These are phyloP conservation scores for Ophiocordyceps camponoti-floridani DNA, from an alignment of 2,329 filamentous ascomycete genomes.

Conservation along the genomic window DNA sequence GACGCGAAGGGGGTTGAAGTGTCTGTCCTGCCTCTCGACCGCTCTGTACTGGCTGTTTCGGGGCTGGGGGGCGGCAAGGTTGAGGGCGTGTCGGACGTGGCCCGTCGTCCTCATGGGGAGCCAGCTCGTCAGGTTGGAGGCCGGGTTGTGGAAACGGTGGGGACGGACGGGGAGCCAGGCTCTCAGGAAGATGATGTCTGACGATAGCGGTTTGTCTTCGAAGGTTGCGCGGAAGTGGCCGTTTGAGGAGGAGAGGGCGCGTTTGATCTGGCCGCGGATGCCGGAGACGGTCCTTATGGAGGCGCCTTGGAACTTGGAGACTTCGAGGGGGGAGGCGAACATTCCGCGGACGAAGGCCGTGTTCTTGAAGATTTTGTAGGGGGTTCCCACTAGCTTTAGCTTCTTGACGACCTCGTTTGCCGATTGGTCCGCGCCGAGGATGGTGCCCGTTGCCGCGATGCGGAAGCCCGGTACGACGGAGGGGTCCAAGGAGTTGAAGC, in stretches of 20 bases:
- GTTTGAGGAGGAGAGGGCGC: constrained; percentile 80
- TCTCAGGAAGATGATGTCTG: constrained; percentile 86
- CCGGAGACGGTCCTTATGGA: constrained; percentile 92
- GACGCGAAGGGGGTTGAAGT: constrained; percentile 67
- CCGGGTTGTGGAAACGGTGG: constrained; percentile 91
- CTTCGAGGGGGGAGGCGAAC: constrained; percentile 85
- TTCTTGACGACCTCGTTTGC: constrained; percentile 94
- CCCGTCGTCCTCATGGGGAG: constrained; percentile 87
- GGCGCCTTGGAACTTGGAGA: constrained; percentile 95
- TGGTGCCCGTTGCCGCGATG: constrained; percentile 83
- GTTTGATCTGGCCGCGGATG: constrained; percentile 91
- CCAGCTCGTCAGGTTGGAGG: constrained; percentile 88
- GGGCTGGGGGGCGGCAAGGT: constrained; percentile 57
- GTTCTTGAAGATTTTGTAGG: constrained; percentile 98
- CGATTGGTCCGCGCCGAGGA: constrained; percentile 84
- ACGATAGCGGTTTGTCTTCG: constrained; percentile 95
- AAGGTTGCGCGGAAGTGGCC: constrained; percentile 95
- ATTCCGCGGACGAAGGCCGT: constrained; percentile 98
- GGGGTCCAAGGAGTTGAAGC: constrained; percentile 75
- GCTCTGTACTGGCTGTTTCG: constrained; percentile 74
- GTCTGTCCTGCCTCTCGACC: constrained; percentile 46
- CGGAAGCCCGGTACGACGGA: constrained; percentile 76
- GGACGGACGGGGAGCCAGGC: constrained; percentile 96
- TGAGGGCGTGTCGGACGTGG: constrained; percentile 64
- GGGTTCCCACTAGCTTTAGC: constrained; percentile 82